These are phyloP conservation scores for Cercophora sp. DNA, from an alignment of 495 filamentous ascomycete species.

Conservation along the genomic window DNA sequence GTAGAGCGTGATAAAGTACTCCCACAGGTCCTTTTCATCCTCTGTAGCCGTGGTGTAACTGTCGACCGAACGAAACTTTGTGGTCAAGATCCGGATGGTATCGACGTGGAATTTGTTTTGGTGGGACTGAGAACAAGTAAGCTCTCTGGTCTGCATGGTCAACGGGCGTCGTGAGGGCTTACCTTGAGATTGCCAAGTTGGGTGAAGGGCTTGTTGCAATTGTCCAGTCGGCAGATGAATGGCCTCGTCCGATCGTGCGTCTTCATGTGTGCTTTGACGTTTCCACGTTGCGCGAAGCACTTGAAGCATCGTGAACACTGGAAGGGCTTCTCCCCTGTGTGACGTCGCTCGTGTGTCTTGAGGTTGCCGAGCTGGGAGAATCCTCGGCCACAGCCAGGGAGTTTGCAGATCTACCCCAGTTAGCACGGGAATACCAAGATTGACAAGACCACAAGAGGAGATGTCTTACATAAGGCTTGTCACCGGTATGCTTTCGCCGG, in stretches of 20 bases:
- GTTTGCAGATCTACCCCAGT: constrained; percentile 57
- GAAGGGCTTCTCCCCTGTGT: constrained; percentile 77
- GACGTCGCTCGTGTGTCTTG: constrained; percentile 47
- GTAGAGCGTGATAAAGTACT: constrained; percentile 82
- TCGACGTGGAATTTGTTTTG: constrained; percentile 87
- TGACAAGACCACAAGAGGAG: neutral
- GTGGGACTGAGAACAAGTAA: constrained; percentile 85
- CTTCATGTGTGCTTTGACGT: constrained; percentile 81
- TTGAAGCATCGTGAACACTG: constrained; percentile 78
- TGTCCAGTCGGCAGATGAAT: constrained; percentile 75
- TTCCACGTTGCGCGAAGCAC: constrained; percentile 83
- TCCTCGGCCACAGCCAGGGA: constrained; percentile 74
- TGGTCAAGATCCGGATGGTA: constrained; percentile 67
- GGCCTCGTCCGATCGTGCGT: constrained; percentile 75
- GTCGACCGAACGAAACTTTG: constrained; percentile 63
- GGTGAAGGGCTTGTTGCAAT: constrained; percentile 81
- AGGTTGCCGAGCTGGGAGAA: constrained; percentile 90
- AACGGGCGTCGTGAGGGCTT: too few relatives aligned
- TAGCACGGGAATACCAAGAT: too few relatives aligned
- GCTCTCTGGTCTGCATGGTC: too few relatives aligned
- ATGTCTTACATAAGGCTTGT: constrained; percentile 78
- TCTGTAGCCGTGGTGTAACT: constrained; percentile 59
- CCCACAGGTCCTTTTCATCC: constrained; percentile 74
- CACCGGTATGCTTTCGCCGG: constrained; percentile 81
- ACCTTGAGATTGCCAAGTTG: constrained; percentile 90